Conservation (phyloP, 805 yeast genomes). For the Saturnispora bothae region DNA sequence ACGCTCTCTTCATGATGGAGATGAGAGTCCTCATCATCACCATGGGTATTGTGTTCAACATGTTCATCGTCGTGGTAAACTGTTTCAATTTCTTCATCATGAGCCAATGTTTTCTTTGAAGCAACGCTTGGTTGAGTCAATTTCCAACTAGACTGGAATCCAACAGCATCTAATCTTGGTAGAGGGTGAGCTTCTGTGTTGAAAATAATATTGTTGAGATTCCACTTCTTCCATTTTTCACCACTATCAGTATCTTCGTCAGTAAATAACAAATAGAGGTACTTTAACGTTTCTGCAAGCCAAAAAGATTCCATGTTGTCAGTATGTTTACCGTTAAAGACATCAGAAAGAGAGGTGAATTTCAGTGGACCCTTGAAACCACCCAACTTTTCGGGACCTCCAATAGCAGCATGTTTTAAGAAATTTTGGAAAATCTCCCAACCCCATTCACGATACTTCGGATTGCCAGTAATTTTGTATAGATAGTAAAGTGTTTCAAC, state of each 20-base stretch:
- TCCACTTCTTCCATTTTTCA: conserved; percentile 37
- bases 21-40: not conserved
- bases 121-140: conserved; percentile 23
- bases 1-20: too few relatives aligned
- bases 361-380: conserved; percentile 35
- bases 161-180: conserved; percentile 52
- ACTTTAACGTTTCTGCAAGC: conserved; percentile 89
- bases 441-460: conserved; percentile 81
- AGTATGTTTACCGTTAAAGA: conserved; percentile 17
- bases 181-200: conserved; percentile 93
- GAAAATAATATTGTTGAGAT: conserved; percentile 62
- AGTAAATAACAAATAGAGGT: conserved; percentile 69
- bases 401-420: conserved; percentile 40
- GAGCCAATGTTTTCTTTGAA: not conserved
- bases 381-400: conserved; percentile 7
- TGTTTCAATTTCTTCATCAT: not conserved
- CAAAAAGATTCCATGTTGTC: conserved; percentile 90
- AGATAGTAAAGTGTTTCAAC: conserved; percentile 78
- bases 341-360: conserved; percentile 55
- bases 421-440: conserved; percentile 74
- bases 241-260: conserved; percentile 26
- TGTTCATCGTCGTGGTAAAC: not conserved
- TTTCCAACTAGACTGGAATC: conserved; percentile 54
- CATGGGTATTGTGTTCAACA: not conserved
- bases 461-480: conserved; percentile 71